Evolutionary conservation across 2,329 filamentous ascomycete genomes (phyloP).

Genomic region (Chrysosporium keratinophilum): DNA sequence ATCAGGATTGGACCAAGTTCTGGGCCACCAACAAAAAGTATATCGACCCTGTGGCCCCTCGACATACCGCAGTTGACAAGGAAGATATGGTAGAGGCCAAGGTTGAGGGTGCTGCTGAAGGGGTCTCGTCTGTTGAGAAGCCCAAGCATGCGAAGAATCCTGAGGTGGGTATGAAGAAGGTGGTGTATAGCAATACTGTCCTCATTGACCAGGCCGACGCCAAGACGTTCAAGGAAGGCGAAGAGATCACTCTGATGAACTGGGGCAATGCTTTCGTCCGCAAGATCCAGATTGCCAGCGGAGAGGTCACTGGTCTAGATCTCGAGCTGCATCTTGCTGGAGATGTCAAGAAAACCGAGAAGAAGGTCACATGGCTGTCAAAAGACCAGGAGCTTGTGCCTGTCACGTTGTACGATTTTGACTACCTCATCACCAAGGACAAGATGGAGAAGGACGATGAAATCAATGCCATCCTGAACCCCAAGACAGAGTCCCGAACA

Average conservation of each 20-base stretch:
- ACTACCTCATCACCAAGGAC: conserved; percentile 91
- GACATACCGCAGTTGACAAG: conserved; percentile 25
- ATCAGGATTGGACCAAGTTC: conserved; percentile 34
- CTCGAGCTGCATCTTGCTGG: conserved; percentile 84
- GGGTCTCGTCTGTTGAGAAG: conserved; percentile 43
- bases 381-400: conserved; percentile 66
- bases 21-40: conserved; percentile 57
- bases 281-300: conserved; percentile 41
- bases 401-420: conserved; percentile 85
- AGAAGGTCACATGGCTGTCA: conserved; percentile 93
- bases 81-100: conserved; percentile 22
- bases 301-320: conserved; percentile 58
- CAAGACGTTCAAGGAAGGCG: conserved; percentile 23
- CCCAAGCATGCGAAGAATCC: conserved; percentile 26
- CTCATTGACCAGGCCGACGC: conserved; percentile 27
- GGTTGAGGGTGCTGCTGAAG: conserved; percentile 42
- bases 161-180: conserved; percentile 26
- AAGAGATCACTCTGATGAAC: conserved; percentile 36
- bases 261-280: conserved; percentile 60
- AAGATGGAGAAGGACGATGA: conserved; percentile 81
- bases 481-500: conserved; percentile 62
- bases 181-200: conserved; percentile 24
- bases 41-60: conserved; percentile 49
- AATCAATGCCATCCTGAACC: conserved; percentile 72
- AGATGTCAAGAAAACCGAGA: conserved; percentile 88